Percentiles rank a stretch among this genome's conserved stretches.
These are phyloP conservation scores for Pichia nakasei DNA, from an alignment of 805 yeast genomes.

Conservation along the genomic window DNA sequence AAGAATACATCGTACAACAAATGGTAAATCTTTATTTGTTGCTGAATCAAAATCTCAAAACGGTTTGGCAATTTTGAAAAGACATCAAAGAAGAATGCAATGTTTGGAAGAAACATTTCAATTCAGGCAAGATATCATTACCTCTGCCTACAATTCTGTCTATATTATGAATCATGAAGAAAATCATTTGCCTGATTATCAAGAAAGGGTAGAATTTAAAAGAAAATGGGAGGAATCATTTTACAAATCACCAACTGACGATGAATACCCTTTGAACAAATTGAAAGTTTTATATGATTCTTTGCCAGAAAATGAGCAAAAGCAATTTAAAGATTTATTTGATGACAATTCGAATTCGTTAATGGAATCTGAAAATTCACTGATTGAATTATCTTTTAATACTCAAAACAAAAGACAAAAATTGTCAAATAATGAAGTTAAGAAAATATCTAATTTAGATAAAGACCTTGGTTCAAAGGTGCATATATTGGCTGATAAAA, in stretches of 20 bases:
- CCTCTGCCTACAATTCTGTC: slow-evolving; percentile 15
- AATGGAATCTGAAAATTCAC: background rate
- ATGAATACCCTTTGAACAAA: slow-evolving; percentile 4
- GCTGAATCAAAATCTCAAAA: slow-evolving; percentile 35
- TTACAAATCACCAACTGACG: slow-evolving; percentile 7
- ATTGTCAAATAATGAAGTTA: background rate
- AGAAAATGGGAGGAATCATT: slow-evolving; percentile 16
- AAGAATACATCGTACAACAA: slow-evolving; percentile 47
- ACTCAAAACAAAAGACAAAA: slow-evolving; percentile 1
- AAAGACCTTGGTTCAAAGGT: background rate
- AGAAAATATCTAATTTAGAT: background rate
- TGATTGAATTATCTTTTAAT: background rate
- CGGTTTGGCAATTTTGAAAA: slow-evolving; percentile 11
- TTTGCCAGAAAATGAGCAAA: slow-evolving; percentile 2
- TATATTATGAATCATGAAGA: background rate
- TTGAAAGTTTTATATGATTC: slow-evolving; percentile 2
- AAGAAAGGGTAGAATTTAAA: slow-evolving; percentile 18
- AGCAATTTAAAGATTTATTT: background rate
- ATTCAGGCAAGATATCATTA: slow-evolving; percentile 24
- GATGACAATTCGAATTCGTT: background rate
- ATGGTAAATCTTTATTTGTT: slow-evolving; percentile 81
- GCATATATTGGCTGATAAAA: background rate
- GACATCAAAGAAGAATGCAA: slow-evolving; percentile 24
- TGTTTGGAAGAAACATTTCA: slow-evolving; percentile 26
- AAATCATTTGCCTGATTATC: slow-evolving; percentile 11